phyloP scores from a whole-genome alignment of 495 filamentous ascomycete species.

The Talaromyces trachyspermus region DNA sequence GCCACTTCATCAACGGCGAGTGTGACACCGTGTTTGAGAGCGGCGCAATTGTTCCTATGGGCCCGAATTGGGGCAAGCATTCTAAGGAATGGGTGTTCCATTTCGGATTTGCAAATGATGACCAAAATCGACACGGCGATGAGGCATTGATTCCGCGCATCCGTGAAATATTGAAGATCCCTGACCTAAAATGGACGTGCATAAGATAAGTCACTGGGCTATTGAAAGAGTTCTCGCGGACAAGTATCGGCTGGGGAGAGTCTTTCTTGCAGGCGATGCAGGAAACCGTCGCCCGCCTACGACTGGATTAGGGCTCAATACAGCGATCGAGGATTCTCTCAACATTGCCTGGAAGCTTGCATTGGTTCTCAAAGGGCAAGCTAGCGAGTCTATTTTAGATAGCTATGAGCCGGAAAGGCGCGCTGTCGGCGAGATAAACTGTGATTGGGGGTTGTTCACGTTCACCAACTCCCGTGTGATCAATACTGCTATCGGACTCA shows the following conservation, averaged over 20 bases:
- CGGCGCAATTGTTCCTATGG: neutral
- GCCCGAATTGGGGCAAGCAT: neutral
- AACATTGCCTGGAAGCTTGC: constrained; percentile 73
- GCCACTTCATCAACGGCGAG: neutral
- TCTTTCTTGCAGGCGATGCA: constrained; percentile 58
- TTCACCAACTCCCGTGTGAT: neutral
- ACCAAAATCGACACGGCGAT: neutral
- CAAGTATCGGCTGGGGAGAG: constrained; percentile 50
- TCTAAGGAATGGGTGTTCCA: neutral
- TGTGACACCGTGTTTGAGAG: neutral
- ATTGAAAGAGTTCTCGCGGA: constrained; percentile 27
- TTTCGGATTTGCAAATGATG: neutral
- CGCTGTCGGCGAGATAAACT: constrained; percentile 27
- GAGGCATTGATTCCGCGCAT: neutral
- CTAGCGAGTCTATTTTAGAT: constrained; percentile 46
- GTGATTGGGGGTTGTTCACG: neutral
- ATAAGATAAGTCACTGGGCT: neutral
- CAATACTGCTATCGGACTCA: neutral
- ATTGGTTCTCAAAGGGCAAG: constrained; percentile 46
- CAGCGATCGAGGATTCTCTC: constrained; percentile 54
- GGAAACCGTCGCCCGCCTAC: constrained; percentile 49
- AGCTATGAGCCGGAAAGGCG: constrained; percentile 67
- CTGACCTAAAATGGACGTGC: neutral
- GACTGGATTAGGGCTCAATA: constrained; percentile 72
- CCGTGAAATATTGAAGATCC: neutral